These are phyloP conservation scores for Pseudogymnoascus sp. DNA, from an alignment of 2,329 filamentous ascomycete genomes.

Conservation along the genomic window DNA sequence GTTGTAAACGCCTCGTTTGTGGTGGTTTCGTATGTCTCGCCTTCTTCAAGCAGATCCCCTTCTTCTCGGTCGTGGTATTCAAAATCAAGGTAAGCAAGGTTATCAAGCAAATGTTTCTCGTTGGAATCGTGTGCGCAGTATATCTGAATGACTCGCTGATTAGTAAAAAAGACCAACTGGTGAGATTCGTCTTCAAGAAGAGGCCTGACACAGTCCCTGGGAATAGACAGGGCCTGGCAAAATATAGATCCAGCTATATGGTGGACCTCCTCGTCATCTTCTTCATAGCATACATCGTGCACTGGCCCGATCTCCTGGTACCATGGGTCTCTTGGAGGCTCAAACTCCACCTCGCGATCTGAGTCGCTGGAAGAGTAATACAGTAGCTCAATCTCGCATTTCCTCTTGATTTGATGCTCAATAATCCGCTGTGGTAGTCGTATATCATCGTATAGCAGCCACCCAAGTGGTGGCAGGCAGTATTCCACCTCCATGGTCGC, in stretches of 20 bases:
- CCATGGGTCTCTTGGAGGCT: background rate
- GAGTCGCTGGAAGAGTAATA: background rate
- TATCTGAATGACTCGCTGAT: conserved; percentile 21
- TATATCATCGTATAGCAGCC: background rate
- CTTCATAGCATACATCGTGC: background rate
- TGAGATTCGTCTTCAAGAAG: conserved; percentile 11
- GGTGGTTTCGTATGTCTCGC: conserved; percentile 15
- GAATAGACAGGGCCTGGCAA: background rate
- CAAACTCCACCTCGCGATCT: background rate
- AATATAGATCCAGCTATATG: background rate
- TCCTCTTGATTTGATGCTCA: background rate
- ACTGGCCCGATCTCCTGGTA: conserved; percentile 7
- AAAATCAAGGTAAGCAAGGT: background rate
- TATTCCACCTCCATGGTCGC: background rate
- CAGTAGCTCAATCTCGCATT: background rate
- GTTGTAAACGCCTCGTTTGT: conserved; percentile 15
- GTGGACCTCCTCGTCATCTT: background rate
- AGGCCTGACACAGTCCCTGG: background rate
- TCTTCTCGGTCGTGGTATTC: background rate
- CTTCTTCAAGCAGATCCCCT: conserved; percentile 2
- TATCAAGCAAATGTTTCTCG: conserved; percentile 13
- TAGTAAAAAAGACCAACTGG: conserved; percentile 24
- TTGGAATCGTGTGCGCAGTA: conserved; percentile 20
- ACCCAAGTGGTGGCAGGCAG: background rate
- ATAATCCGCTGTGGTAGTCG: background rate